Percentiles rank a stretch among this genome's conserved stretches.
phyloP scores from a whole-genome alignment of 768 basidiomycete genomes.

The Basidioascus undulatus region DNA sequence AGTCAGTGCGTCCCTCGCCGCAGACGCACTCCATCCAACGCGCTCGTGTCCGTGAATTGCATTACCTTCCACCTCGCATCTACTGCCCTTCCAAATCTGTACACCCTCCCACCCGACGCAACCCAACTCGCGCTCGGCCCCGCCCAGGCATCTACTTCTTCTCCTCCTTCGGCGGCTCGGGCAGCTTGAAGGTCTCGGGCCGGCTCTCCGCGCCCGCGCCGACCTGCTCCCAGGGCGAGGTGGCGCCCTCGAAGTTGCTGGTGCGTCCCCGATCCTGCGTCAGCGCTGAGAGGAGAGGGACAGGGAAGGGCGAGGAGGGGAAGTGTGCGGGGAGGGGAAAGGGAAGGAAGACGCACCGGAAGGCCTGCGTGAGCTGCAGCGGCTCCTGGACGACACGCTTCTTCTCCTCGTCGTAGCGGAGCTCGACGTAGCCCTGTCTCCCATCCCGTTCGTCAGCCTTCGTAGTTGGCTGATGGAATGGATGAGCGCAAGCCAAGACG shows the following conservation, averaged over 20 bases:
- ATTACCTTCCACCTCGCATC: no score
- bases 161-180: conserved; percentile 57
- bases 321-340: background rate
- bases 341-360: conserved; percentile 36
- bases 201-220: conserved; percentile 36
- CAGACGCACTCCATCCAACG: no score
- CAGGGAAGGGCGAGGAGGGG: background rate
- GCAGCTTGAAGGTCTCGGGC: conserved; percentile 52
- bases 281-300: background rate
- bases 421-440: conserved; percentile 80
- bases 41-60: no score
- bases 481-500: background rate
- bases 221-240: conserved; percentile 73
- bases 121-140: no score
- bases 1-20: no score
- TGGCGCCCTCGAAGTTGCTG: conserved; percentile 61
- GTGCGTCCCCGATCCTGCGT: no score
- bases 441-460: no score
- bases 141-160: conserved; percentile 17
- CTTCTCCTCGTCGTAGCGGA: conserved; percentile 90
- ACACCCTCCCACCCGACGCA: no score
- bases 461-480: no score
- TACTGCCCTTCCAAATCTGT: no score
- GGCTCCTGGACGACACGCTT: conserved; percentile 96
- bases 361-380: conserved; percentile 88